Conservation (phyloP, 2,329 filamentous ascomycete genomes). For the Allantophomopsis cytisporea region DNA sequence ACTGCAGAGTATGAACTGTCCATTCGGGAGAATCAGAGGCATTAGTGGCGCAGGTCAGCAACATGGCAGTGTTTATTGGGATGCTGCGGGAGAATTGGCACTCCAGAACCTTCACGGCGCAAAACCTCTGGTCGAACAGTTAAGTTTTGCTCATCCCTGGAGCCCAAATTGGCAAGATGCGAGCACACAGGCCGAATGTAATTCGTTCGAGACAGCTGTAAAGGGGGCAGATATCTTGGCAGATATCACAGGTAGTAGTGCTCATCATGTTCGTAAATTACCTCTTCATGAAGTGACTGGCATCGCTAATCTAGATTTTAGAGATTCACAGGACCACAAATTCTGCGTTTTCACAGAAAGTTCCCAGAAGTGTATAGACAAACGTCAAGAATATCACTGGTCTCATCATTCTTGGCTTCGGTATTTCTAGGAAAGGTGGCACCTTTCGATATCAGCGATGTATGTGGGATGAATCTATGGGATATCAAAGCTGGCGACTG, state of each 20-base stretch:
- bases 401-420: conserved; percentile 90
- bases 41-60: conserved; percentile 92
- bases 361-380: conserved; percentile 69
- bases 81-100: conserved; percentile 47
- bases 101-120: conserved; percentile 46
- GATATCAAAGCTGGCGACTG: conserved; percentile 66
- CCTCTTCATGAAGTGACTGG: background rate
- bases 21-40: conserved; percentile 63
- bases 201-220: conserved; percentile 66
- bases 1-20: conserved; percentile 54
- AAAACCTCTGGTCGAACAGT: conserved; percentile 56
- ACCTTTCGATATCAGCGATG: conserved; percentile 86
- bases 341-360: conserved; percentile 72
- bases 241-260: conserved; percentile 73
- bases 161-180: conserved; percentile 98
- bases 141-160: conserved; percentile 75
- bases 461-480: conserved; percentile 95
- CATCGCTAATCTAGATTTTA: conserved; percentile 19
- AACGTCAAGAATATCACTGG: conserved; percentile 78
- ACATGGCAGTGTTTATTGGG: conserved; percentile 96
- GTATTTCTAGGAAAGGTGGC: conserved; percentile 76
- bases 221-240: conserved; percentile 58
- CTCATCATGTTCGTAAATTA: conserved; percentile 63
- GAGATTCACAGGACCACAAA: conserved; percentile 97
- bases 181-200: conserved; percentile 85